These are phyloP conservation scores for Sesbania bispinosa DNA, from an alignment of 306 rosid genomes.

Conservation along the genomic window DNA sequence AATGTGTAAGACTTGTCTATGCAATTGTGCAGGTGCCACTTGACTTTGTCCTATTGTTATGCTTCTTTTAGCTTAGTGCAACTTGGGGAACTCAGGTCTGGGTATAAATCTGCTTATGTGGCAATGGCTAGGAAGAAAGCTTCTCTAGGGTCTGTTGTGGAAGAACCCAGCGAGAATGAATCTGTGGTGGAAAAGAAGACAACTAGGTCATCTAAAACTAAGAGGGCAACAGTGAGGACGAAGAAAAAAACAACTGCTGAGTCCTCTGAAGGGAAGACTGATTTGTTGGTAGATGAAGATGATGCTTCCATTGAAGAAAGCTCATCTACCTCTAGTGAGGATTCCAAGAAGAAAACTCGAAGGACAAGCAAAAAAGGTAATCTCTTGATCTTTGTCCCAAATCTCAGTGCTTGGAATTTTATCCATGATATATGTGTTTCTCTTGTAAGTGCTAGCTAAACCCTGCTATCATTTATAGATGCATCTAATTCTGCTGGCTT, in stretches of 20 bases:
- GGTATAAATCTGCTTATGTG: slow-evolving; percentile 48
- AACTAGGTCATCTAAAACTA: slow-evolving; percentile 49
- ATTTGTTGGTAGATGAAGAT: slow-evolving; percentile 37
- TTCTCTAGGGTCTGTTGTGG: slow-evolving; percentile 39
- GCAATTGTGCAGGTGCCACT: slow-evolving; percentile 54
- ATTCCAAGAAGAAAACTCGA: slow-evolving; percentile 47
- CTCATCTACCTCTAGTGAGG: slow-evolving; percentile 35
- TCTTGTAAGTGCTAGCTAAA: slow-evolving; percentile 34
- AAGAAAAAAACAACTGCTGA: slow-evolving; percentile 50
- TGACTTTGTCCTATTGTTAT: slow-evolving; percentile 33
- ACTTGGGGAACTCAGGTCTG: slow-evolving; percentile 44
- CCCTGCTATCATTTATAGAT: slow-evolving; percentile 36
- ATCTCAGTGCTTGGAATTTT: not conserved
- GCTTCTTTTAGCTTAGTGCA: slow-evolving; percentile 40
- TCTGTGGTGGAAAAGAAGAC: slow-evolving; percentile 53
- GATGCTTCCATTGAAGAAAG: slow-evolving; percentile 38
- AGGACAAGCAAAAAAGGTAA: slow-evolving; percentile 62
- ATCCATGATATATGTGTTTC: slow-evolving; percentile 15
- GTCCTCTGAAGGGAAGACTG: slow-evolving; percentile 32
- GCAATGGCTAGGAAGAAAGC: slow-evolving; percentile 65
- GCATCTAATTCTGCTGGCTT: slow-evolving; percentile 42
- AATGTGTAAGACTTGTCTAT: slow-evolving; percentile 7
- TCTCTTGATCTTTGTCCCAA: slow-evolving; percentile 9
- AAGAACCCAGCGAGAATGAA: slow-evolving; percentile 49
- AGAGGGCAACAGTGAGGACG: slow-evolving; percentile 23